Evolutionary conservation across 352 stramenopile genomes (phyloP).

Genomic region (Phytophthora vignae): DNA sequence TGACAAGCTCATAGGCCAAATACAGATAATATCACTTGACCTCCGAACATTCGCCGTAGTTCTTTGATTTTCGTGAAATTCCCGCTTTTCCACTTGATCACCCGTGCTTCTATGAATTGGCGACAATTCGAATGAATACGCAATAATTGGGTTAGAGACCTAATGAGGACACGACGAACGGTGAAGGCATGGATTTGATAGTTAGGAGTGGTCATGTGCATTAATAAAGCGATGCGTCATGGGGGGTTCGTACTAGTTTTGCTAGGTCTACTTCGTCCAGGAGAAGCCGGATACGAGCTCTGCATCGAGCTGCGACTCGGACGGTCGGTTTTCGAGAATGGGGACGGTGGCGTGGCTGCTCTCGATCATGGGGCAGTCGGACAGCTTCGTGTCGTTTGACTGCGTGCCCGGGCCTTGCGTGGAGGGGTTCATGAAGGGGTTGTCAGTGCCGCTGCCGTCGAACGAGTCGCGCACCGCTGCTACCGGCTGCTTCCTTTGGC

Average conservation of each 20-base stretch:
- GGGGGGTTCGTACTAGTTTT: background rate
- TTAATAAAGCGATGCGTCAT: background rate
- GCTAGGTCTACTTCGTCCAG: constrained; percentile 19
- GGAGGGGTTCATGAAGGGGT: constrained; percentile 20
- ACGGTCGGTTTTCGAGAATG: constrained; percentile 41
- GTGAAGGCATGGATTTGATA: too few relatives aligned
- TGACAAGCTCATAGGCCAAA: too few relatives aligned
- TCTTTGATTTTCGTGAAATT: too few relatives aligned
- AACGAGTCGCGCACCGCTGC: constrained; percentile 15
- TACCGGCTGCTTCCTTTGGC: constrained; percentile 30
- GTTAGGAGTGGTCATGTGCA: background rate
- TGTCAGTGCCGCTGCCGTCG: constrained; percentile 18
- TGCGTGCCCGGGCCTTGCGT: background rate
- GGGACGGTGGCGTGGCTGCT: constrained; percentile 39
- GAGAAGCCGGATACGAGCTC: constrained; percentile 17
- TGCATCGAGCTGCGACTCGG: constrained; percentile 30
- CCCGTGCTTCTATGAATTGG: too few relatives aligned
- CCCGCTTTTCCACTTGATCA: too few relatives aligned
- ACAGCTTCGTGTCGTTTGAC: background rate
- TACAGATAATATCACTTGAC: too few relatives aligned
- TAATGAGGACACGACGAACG: too few relatives aligned
- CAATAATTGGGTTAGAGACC: too few relatives aligned
- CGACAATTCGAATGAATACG: too few relatives aligned
- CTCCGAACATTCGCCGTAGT: too few relatives aligned
- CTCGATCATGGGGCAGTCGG: constrained; percentile 58